Conservation (phyloP, 148 eudicot species). For the Linanthus parryae region DNA sequence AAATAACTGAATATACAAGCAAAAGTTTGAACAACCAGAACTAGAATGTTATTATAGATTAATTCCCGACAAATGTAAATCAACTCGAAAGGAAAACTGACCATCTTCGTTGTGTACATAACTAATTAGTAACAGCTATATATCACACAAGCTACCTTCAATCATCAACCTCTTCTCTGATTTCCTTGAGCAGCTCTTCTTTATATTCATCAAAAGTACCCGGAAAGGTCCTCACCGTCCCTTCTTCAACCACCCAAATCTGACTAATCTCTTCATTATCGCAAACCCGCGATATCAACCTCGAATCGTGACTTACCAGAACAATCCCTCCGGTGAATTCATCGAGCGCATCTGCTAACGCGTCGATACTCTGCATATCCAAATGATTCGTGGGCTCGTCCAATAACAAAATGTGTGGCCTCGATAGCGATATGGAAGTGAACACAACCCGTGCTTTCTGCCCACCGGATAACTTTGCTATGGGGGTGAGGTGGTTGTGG, state of each 20-base stretch:
- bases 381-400: conserved; percentile 59
- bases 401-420: conserved; percentile 39
- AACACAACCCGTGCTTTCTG: conserved; percentile 48
- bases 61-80: no score
- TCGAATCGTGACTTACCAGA: conserved; percentile 48
- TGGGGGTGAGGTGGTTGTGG: conserved; percentile 10
- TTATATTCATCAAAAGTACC: conserved; percentile 48
- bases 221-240: conserved; percentile 27
- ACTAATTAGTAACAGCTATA: no score
- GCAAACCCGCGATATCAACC: conserved; percentile 49
- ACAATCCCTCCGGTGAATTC: conserved; percentile 54
- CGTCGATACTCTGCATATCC: conserved; percentile 68
- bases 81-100: no score
- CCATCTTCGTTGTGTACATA: no score
- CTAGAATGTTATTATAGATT: no score
- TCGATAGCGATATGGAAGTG: conserved; percentile 53
- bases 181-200: conserved; percentile 41
- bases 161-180: conserved; percentile 47
- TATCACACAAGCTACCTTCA: no score
- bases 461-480: conserved; percentile 29
- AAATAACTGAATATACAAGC: no score
- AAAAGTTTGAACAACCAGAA: no score
- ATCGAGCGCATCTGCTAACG: conserved; percentile 47
- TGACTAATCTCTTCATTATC: conserved; percentile 32
- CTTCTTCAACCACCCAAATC: conserved; percentile 31